Percentiles rank a stretch among this genome's conserved stretches.
Conservation (phyloP, 495 filamentous ascomycete genomes). For the Penicillium coffeae region DNA sequence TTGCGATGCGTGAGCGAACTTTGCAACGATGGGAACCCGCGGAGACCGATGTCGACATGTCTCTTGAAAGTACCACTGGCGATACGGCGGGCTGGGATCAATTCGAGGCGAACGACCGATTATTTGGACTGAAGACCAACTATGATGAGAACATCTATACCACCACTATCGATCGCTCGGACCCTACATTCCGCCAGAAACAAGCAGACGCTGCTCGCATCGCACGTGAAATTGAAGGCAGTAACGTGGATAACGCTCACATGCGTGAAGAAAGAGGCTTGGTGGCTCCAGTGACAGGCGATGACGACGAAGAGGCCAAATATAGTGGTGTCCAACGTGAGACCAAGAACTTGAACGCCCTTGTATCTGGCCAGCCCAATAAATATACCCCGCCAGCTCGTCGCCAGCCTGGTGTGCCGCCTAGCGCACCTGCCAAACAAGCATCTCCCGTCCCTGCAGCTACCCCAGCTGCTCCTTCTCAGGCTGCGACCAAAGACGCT, state of each 20-base stretch:
- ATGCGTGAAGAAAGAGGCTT: constrained; percentile 85
- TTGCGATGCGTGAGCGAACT: constrained; percentile 63
- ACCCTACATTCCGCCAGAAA: constrained; percentile 74
- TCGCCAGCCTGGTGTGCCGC: constrained; percentile 69
- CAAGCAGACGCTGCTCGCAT: constrained; percentile 74
- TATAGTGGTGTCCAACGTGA: constrained; percentile 89
- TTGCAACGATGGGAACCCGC: constrained; percentile 81
- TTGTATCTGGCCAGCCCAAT: constrained; percentile 59
- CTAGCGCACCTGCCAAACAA: constrained; percentile 58
- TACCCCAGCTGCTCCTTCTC: constrained; percentile 16
- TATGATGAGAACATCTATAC: constrained; percentile 96
- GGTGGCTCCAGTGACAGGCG: constrained; percentile 57
- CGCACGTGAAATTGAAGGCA: constrained; percentile 84
- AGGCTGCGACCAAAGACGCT: constrained; percentile 27
- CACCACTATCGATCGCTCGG: constrained; percentile 75
- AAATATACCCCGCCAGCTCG: constrained; percentile 89
- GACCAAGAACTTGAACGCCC: constrained; percentile 61
- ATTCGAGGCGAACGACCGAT: constrained; percentile 82
- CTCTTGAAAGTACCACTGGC: constrained; percentile 56
- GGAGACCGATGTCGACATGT: constrained; percentile 59
- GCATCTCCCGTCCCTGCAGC: constrained; percentile 10
- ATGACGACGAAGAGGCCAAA: constrained; percentile 90
- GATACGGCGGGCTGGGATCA: constrained; percentile 75
- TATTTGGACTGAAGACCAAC: constrained; percentile 79
- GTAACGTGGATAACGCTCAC: constrained; percentile 65